Conservation (phyloP, 352 stramenopile species). For the Albugo candida region DNA sequence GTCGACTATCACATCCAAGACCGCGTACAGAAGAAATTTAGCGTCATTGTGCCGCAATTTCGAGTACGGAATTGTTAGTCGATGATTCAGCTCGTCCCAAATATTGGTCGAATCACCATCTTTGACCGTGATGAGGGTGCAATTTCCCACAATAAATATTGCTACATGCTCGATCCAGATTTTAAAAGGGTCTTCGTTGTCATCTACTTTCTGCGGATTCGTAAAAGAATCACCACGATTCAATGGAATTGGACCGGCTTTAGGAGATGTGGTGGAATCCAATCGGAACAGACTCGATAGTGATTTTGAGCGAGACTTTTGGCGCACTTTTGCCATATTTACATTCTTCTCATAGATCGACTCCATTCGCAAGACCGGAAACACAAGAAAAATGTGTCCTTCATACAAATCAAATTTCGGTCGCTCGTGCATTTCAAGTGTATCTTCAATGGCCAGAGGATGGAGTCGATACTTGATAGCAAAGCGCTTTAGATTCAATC, state of each 20-base stretch:
- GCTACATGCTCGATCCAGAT: conserved; percentile 66
- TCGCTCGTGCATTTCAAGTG: conserved; percentile 68
- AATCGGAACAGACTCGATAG: conserved; percentile 25
- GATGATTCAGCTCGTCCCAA: conserved; percentile 47
- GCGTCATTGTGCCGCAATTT: conserved; percentile 77
- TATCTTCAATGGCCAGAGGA: conserved; percentile 70
- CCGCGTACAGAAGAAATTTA: conserved; percentile 72
- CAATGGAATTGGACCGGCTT: neutral
- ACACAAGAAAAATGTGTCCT: conserved; percentile 65
- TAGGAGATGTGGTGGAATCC: conserved; percentile 2
- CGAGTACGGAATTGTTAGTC: conserved; percentile 68
- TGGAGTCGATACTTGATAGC: conserved; percentile 79
- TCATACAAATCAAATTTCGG: conserved; percentile 77
- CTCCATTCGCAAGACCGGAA: conserved; percentile 62
- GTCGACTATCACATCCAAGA: conserved; percentile 78
- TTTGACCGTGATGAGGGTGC: conserved; percentile 77
- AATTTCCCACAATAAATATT: conserved; percentile 63
- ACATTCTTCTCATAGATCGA: conserved; percentile 17
- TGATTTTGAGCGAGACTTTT: conserved; percentile 17
- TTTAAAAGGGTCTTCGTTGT: conserved; percentile 43
- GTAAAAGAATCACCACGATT: conserved; percentile 2
- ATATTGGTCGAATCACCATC: conserved; percentile 42
- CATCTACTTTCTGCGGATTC: conserved; percentile 2
- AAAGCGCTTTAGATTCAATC: conserved; percentile 62
- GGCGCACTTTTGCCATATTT: conserved; percentile 13